Conservation (phyloP, 1,284 basidiomycete species). For the Ustilago lituana region DNA sequence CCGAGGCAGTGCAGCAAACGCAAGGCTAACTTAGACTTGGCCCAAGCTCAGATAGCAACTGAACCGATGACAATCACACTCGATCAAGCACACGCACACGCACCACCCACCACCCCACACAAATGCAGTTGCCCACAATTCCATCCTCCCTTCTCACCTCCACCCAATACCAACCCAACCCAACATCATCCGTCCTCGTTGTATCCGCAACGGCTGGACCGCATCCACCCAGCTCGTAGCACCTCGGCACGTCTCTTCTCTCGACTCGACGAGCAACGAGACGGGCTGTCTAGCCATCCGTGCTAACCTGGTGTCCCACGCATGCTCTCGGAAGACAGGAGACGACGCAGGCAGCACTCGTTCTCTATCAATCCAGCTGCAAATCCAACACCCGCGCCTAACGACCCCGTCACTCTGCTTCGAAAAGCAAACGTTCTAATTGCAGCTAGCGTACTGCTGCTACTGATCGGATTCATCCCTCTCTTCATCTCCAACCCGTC, state of each 20-base stretch:
- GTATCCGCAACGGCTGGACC: no score
- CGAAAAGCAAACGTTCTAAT: conserved; percentile 17
- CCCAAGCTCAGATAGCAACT: neutral
- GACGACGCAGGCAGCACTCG: conserved; percentile 21
- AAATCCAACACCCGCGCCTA: neutral
- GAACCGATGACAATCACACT: neutral
- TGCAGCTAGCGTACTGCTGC: conserved; percentile 23
- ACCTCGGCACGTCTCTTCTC: no score
- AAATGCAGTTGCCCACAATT: no score
- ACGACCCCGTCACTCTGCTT: conserved; percentile 6
- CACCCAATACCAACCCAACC: no score
- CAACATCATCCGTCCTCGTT: no score
- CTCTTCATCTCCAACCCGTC: conserved; percentile 8
- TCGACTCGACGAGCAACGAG: no score
- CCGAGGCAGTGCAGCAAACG: neutral
- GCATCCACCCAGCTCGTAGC: no score
- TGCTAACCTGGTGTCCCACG: neutral
- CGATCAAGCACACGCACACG: neutral
- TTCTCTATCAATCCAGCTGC: conserved; percentile 20
- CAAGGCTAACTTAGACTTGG: neutral
- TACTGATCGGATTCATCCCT: conserved; percentile 14
- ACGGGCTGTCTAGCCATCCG: no score
- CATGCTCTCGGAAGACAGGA: conserved; percentile 18
- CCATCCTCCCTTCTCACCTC: no score
- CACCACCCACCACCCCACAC: no score